These are phyloP conservation scores for Orobanche coerulescens DNA, from an alignment of 257 asterid species.

Conservation along the genomic window DNA sequence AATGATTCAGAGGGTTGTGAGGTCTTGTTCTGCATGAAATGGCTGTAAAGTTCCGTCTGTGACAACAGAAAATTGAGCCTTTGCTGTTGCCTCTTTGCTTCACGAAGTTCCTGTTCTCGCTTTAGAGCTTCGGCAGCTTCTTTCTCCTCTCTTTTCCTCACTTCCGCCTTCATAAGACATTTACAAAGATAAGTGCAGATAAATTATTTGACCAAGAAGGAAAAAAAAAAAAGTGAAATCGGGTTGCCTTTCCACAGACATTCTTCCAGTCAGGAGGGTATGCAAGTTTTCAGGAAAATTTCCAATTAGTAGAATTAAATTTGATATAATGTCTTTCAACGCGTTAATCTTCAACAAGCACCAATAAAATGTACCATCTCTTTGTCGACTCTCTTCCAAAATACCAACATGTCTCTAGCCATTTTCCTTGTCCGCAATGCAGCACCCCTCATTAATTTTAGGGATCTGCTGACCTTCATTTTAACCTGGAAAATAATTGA, in stretches of 20 bases:
- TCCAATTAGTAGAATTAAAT: not conserved
- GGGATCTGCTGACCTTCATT: conserved; percentile 83
- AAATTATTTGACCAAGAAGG: conserved; percentile 9
- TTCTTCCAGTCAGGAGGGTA: not conserved
- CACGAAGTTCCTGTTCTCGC: conserved; percentile 98
- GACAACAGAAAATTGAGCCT: conserved; percentile 94
- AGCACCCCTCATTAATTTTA: conserved; percentile 86
- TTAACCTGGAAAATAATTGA: conserved; percentile 58
- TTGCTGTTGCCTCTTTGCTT: conserved; percentile 97
- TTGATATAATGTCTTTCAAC: not conserved
- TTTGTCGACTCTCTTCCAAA: conserved; percentile 98
- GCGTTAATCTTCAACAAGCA: not conserved
- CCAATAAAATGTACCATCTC: conserved; percentile 68
- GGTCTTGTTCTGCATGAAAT: conserved; percentile 94
- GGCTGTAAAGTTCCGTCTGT: conserved; percentile 98
- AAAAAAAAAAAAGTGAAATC: conserved; percentile 6
- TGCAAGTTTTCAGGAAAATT: not conserved
- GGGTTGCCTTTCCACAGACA: not conserved
- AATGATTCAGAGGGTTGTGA: conserved; percentile 56
- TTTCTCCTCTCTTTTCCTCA: conserved; percentile 92
- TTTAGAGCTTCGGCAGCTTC: conserved; percentile 99
- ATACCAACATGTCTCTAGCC: conserved; percentile 88
- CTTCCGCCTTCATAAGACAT: conserved; percentile 65
- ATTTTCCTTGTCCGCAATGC: conserved; percentile 78
- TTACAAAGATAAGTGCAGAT: conserved; percentile 14